Evolutionary conservation across 225 moss, liverwort and hornwort species (phyloP), one percentile per base, ranked within the genome.

Genomic region (Lunularia cruciata): DNA sequence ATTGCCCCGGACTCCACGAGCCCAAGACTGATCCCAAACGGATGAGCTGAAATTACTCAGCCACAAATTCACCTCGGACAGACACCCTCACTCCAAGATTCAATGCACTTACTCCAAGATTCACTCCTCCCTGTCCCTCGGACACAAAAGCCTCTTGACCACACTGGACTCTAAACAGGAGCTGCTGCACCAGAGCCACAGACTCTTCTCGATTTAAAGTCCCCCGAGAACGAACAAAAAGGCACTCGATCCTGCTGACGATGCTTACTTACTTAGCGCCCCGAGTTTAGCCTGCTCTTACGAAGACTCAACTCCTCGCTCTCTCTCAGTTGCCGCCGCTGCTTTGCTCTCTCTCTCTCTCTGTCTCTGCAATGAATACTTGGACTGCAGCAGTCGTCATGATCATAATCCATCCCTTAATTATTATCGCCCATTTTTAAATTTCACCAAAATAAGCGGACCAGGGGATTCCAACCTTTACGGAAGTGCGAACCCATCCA

Each of bases 61-160:
- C 69, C 69, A 69, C 69, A 69, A 57, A 69, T 31, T 56, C 47
- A 30, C 27, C 28, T 43, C 43, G 11, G 1, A 6, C 12, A 45
- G 42, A 15, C 63, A 23, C 25, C 12, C 68, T 6, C 4, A 5
- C 48, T 31, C 32, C 69, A 69, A 57, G 69, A 69, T 69, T 69
- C 69, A 69, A 69, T 69, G 69, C 69, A 69, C 57, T 69, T 67
- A 67, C 69, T 55, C 31, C 27, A 28, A 31, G 69, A 56, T 56
- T 40, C 42, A 69, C 49, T 55, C 11, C 46, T 65, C 30, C 46
- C 36, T 33, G 48, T 36, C 61, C 27, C 25, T 39, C 13, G 39
- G 25, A 39, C 39, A 61, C 16, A 38, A 8, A 26, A 26, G n/a
- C 1, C 43, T 43, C 43, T 6, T 43, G 43, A 6, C 43, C 43